Base-by-base conservation (phyloP, 2,329 filamentous ascomycete species). In the Fusarium incarnatum region DNA sequence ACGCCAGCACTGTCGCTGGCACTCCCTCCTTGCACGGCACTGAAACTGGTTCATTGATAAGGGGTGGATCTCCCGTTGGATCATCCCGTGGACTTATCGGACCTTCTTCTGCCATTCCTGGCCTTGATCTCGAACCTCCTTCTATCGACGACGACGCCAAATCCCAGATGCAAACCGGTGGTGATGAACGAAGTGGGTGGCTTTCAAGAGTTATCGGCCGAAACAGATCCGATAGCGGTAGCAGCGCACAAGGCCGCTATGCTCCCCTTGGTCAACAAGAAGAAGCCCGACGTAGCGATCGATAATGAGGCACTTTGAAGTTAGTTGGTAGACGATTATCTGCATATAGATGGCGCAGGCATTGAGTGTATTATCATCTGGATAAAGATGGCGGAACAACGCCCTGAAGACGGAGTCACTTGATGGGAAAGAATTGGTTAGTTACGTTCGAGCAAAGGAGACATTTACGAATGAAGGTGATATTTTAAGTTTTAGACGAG, bases 31-130 rank as follows among this genome's bases (percentile, higher is more conserved):
- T 93, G 2, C 87, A 90, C 62, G 91, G 90, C 58, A 91, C 90
- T 59, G 94, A 98, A 81, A 90, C 91, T 11, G 93, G 92, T n/a
- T 94, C 94, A 5, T 84, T 97, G 13, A 90, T 97, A 80, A 88
- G 90, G 46, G 86, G 87, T 41, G 89, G 89, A 45, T 97, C 94
- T n/a, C 80, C 80, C 1, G 88, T 92, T 11, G 91, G 91, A 34
- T 94, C 92, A 13, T 91, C 94, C 48, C 88, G 91, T 54, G 85
- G 84, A 59, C 84, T 79, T 45, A 81, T 88, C 65, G 88, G 86
- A 15, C 82, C 91, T 3, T 88, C 91, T 7, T 88, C 84, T 69
- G 89, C 89, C 10, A 94, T 97, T 63, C 94, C 94, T 2, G 91
- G 92, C 11, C 85, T 98, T 60, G 89, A 94, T 74, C 92, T 98